Percentiles rank a stretch among this genome's conserved stretches.
Evolutionary conservation across 2,329 filamentous ascomycete species (phyloP).

Genomic region (Ophidiomyces ophidiicola): DNA sequence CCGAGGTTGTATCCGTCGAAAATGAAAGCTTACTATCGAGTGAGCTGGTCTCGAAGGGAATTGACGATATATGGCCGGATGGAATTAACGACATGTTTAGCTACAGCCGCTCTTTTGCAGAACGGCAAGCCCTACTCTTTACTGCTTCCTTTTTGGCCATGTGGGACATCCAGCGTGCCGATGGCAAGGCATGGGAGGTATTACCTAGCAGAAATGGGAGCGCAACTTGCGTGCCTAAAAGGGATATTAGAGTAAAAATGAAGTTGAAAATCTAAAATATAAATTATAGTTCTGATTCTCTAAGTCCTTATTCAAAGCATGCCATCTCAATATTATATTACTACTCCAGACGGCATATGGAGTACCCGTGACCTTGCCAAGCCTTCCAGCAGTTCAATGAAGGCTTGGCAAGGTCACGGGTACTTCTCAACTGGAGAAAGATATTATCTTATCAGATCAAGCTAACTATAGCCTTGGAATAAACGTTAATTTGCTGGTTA

Average conservation of each 20-base stretch:
- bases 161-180: slow-evolving; percentile 44
- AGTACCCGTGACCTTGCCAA: background rate
- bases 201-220: slow-evolving; percentile 40
- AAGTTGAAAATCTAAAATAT: slow-evolving; percentile 32
- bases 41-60: background rate
- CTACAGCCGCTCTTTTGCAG: slow-evolving; percentile 40
- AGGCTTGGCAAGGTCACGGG: background rate
- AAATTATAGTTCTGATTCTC: too few relatives aligned
- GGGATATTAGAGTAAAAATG: slow-evolving; percentile 45
- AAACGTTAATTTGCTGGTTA: too few relatives aligned
- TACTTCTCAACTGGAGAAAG: too few relatives aligned
- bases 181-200: slow-evolving; percentile 37
- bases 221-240: slow-evolving; percentile 40
- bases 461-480: too few relatives aligned
- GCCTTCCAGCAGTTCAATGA: too few relatives aligned
- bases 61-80: slow-evolving; percentile 15
- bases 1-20: slow-evolving; percentile 12
- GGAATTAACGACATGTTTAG: slow-evolving; percentile 36
- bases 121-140: slow-evolving; percentile 40
- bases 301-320: too few relatives aligned
- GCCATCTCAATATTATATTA: background rate
- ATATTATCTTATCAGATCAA: too few relatives aligned
- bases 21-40: slow-evolving; percentile 1
- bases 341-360: background rate
- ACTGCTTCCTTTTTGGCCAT: slow-evolving; percentile 42